Evolutionary conservation across 257 asterid species (phyloP).

Genomic region (Knoxia roxburghii): DNA sequence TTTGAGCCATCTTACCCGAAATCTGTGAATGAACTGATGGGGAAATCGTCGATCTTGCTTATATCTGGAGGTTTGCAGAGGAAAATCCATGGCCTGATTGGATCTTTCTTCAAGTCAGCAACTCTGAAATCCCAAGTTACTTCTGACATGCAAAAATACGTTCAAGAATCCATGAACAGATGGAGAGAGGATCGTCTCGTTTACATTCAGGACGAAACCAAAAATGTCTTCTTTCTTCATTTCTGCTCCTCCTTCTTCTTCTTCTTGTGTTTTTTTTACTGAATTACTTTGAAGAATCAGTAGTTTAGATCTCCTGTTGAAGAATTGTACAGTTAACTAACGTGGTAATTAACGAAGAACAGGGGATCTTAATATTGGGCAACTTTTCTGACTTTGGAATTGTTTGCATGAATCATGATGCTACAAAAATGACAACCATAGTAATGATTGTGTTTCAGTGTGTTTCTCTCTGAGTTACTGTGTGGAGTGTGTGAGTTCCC

Average conservation of each 20-base stretch:
- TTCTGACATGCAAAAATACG: constrained; percentile 58
- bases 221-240: constrained; percentile 36
- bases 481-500: constrained; percentile 17
- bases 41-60: constrained; percentile 67
- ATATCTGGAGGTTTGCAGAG: constrained; percentile 72
- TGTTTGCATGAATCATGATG: too few species aligned
- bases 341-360: too few species aligned
- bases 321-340: too few species aligned
- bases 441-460: constrained; percentile 40
- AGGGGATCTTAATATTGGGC: too few species aligned
- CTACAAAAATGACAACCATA: constrained; percentile 24
- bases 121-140: constrained; percentile 62
- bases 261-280: neutral
- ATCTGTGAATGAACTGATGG: constrained; percentile 80
- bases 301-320: too few species aligned
- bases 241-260: neutral
- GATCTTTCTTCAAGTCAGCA: constrained; percentile 62
- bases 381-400: too few species aligned
- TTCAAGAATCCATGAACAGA: constrained; percentile 48
- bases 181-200: constrained; percentile 62
- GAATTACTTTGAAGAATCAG: neutral
- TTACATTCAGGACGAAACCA: constrained; percentile 73
- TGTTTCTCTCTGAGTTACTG: constrained; percentile 2
- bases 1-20: constrained; percentile 85
- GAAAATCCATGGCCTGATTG: constrained; percentile 81